A percentile compares a stretch with the other conserved stretches of the same genome.
phyloP scores from a whole-genome alignment of 768 basidiomycete genomes.

The Porpolomopsis calyptriformis region DNA sequence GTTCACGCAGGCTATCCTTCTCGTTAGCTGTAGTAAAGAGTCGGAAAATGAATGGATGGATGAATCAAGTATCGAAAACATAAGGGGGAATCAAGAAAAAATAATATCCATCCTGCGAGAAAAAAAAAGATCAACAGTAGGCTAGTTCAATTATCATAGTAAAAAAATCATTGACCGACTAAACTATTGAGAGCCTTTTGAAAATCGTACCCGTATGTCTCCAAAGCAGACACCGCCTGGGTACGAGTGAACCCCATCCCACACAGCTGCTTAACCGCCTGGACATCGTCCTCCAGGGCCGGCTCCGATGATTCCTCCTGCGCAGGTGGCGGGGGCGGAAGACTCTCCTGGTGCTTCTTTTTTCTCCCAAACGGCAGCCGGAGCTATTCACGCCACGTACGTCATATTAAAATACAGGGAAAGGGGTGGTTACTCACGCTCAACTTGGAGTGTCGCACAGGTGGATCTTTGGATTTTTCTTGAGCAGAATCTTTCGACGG shows the following conservation, averaged over 20 bases:
- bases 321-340: constrained; percentile 31
- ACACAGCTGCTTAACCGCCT: constrained; percentile 67
- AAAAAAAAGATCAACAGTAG: neutral
- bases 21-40: too few species aligned
- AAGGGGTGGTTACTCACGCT: constrained; percentile 49
- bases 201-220: constrained; percentile 76
- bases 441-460: constrained; percentile 59
- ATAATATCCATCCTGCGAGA: neutral
- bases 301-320: constrained; percentile 38
- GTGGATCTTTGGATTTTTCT: constrained; percentile 46
- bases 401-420: constrained; percentile 2
- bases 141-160: neutral
- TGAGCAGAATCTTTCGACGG: constrained; percentile 42
- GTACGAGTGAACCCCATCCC: constrained; percentile 85
- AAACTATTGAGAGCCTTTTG: constrained; percentile 17
- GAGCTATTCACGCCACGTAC: constrained; percentile 33
- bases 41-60: too few species aligned
- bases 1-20: too few species aligned
- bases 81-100: neutral
- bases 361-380: constrained; percentile 71
- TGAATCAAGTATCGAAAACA: too few species aligned
- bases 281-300: constrained; percentile 59
- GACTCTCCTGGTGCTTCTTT: constrained; percentile 51
- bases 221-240: constrained; percentile 76
- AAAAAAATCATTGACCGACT: constrained; percentile 17